A percentile compares a stretch with the other conserved stretches of the same genome.
Conservation (phyloP, 805 yeast species). For the Komagataella populi region DNA sequence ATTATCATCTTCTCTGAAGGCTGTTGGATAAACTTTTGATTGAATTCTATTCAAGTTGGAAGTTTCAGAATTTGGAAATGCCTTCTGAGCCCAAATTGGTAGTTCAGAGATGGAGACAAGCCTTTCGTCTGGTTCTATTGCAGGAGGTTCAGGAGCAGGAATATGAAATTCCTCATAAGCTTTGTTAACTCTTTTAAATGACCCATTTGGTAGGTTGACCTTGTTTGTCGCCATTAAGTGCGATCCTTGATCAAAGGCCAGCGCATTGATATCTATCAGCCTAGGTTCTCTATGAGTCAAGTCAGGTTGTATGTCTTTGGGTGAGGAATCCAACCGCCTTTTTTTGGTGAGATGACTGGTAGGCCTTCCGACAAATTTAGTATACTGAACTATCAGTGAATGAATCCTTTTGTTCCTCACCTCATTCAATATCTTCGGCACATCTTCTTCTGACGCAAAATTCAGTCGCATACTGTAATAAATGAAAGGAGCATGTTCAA, state of each 20-base stretch:
- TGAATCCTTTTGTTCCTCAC: slow-evolving; percentile 30
- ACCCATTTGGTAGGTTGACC: slow-evolving; percentile 69
- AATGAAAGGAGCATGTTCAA: neutral
- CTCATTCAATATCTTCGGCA: slow-evolving; percentile 11
- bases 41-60: slow-evolving; percentile 68
- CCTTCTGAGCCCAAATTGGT: slow-evolving; percentile 74
- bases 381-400: slow-evolving; percentile 27
- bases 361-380: slow-evolving; percentile 7
- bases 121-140: slow-evolving; percentile 18
- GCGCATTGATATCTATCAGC: slow-evolving; percentile 47
- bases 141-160: slow-evolving; percentile 65
- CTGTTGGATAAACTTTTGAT: slow-evolving; percentile 68
- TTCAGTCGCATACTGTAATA: neutral
- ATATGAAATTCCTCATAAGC: slow-evolving; percentile 80
- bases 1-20: slow-evolving; percentile 59
- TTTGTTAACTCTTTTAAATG: slow-evolving; percentile 60
- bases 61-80: slow-evolving; percentile 60
- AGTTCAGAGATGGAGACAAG: slow-evolving; percentile 45
- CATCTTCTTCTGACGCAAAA: neutral
- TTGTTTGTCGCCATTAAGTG: slow-evolving; percentile 40
- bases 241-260: slow-evolving; percentile 61
- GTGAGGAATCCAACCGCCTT: neutral
- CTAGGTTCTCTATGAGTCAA: slow-evolving; percentile 24
- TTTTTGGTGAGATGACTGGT: neutral
- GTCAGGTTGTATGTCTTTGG: neutral